Conservation (phyloP, 495 filamentous ascomycete species). For the Penicillium silybi region DNA sequence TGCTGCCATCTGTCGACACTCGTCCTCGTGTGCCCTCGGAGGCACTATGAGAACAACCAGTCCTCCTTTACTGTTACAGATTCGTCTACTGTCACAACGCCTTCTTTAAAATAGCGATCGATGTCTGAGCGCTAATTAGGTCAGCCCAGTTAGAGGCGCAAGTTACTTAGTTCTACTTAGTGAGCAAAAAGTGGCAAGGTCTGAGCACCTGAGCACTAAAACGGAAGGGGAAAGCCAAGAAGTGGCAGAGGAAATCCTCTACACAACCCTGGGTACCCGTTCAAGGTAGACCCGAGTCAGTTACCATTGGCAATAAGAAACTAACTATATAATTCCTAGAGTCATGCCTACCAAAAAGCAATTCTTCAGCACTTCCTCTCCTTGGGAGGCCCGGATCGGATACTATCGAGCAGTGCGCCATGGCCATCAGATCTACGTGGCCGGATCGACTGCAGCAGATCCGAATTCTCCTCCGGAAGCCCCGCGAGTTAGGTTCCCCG, state of each 20-base stretch:
- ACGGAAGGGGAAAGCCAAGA: slow-evolving; percentile 12
- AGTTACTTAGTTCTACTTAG: too few relatives aligned
- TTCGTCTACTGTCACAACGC: too few relatives aligned
- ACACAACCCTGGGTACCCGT: neutral
- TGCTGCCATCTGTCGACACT: too few relatives aligned
- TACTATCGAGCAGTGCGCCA: slow-evolving; percentile 46
- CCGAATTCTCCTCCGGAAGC: slow-evolving; percentile 26
- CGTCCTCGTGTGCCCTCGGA: too few relatives aligned
- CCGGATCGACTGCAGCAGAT: slow-evolving; percentile 44
- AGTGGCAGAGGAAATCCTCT: slow-evolving; percentile 15
- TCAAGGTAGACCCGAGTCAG: neutral
- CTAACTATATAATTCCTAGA: neutral
- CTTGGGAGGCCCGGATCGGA: slow-evolving; percentile 42
- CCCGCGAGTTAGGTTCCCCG: slow-evolving; percentile 36
- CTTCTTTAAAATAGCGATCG: too few relatives aligned
- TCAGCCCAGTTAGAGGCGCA: too few relatives aligned
- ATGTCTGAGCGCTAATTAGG: too few relatives aligned
- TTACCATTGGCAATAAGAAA: neutral
- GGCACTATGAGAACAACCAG: too few relatives aligned
- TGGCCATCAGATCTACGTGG: slow-evolving; percentile 42
- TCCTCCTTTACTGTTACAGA: too few relatives aligned
- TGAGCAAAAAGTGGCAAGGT: too few relatives aligned
- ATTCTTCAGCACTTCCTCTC: slow-evolving; percentile 29
- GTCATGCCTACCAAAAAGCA: neutral
- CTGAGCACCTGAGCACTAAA: slow-evolving; percentile 8